phyloP scores from a whole-genome alignment of 148 eudicot species.

The Arbutus unedo region DNA sequence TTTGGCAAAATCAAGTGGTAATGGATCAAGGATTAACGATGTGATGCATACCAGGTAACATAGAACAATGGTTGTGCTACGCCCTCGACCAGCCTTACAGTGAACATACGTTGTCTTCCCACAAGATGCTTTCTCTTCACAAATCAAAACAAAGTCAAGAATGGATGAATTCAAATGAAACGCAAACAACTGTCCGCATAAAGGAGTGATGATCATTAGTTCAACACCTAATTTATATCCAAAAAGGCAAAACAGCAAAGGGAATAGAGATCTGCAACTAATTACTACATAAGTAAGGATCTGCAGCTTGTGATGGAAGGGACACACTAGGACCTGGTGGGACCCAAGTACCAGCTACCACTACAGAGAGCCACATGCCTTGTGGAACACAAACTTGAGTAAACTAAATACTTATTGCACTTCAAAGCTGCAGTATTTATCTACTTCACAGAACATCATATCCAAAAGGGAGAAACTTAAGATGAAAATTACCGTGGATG shows the following conservation, averaged over 20 bases:
- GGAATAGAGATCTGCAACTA: neutral
- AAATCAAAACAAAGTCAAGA: constrained; percentile 9
- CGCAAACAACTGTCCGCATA: neutral
- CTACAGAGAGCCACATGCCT: neutral
- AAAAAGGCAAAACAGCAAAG: neutral
- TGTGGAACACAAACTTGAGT: neutral
- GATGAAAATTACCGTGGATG: constrained; percentile 67
- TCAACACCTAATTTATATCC: neutral
- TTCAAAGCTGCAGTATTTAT: neutral
- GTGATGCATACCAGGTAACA: constrained; percentile 63
- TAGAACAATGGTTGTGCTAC: constrained; percentile 83
- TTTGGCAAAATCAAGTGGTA: neutral
- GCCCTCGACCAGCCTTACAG: constrained; percentile 95
- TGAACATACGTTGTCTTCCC: constrained; percentile 78
- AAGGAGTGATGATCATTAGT: neutral
- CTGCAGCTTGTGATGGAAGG: neutral
- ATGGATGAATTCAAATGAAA: neutral
- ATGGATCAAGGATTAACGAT: neutral
- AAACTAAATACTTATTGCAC: neutral
- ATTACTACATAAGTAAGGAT: neutral
- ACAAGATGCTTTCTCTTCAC: constrained; percentile 56
- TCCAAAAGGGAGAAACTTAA: constrained; percentile 5
- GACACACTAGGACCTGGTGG: neutral
- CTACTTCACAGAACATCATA: neutral
- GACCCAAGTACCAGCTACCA: constrained; percentile 8